phyloP scores from a whole-genome alignment of 2,329 filamentous ascomycete species.

The Ophiognomonia clavigignenti-juglandacearum region DNA sequence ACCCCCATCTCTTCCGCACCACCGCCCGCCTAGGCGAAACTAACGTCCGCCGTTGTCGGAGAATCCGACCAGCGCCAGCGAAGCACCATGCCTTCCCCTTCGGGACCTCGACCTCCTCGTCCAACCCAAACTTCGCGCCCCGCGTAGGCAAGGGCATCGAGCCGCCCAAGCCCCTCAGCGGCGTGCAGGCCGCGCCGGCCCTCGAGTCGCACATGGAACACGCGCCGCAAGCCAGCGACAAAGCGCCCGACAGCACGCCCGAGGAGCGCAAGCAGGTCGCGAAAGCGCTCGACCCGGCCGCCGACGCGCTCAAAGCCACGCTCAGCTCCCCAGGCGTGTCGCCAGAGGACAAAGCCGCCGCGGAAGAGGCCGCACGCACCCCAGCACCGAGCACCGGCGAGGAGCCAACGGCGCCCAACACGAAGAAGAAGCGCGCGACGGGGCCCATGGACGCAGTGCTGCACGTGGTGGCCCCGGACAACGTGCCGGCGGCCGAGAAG shows the following conservation, averaged over 20 bases:
- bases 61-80: background rate
- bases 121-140: constrained; percentile 43
- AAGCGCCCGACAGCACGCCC: constrained; percentile 6
- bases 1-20: constrained; percentile 60
- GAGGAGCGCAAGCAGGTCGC: constrained; percentile 13
- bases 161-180: constrained; percentile 33
- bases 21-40: constrained; percentile 39
- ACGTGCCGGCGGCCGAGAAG: constrained; percentile 32
- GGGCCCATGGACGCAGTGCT: constrained; percentile 48
- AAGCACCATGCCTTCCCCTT: constrained; percentile 27
- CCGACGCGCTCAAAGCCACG: constrained; percentile 7
- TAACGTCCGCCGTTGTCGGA: constrained; percentile 25
- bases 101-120: constrained; percentile 30
- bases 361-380: background rate
- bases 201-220: constrained; percentile 14
- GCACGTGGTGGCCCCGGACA: constrained; percentile 39
- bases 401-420: background rate
- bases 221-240: background rate
- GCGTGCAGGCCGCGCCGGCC: constrained; percentile 14
- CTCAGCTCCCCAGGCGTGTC: constrained; percentile 15
- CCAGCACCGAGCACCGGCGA: constrained; percentile 10
- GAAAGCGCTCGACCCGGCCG: constrained; percentile 12
- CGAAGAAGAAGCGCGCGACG: constrained; percentile 33
- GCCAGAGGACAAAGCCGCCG: constrained; percentile 6
- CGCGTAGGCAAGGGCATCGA: constrained; percentile 59